phyloP scores from a whole-genome alignment of 83 land plant genomes.

The Isoetes engelmannii region DNA sequence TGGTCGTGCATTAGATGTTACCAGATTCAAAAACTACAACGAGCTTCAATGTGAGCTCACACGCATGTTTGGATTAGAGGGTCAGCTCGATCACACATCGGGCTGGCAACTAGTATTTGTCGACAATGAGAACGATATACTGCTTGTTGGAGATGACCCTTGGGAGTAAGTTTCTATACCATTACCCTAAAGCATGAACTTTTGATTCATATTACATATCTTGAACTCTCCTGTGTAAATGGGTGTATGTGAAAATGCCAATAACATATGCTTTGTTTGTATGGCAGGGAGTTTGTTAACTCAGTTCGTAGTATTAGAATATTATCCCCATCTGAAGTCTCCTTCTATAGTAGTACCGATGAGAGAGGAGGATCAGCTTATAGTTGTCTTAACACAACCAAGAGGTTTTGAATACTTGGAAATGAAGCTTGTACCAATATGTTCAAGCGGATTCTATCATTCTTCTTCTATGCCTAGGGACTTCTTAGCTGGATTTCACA shows the following conservation, averaged over 20 bases:
- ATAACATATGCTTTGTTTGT: neutral
- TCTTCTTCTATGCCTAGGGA: no score
- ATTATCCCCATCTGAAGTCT: neutral
- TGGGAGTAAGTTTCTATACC: constrained; percentile 27
- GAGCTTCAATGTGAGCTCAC: neutral
- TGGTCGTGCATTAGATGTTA: neutral
- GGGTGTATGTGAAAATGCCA: neutral
- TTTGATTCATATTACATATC: neutral
- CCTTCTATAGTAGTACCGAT: neutral
- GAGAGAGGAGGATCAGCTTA: neutral
- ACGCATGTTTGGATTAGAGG: neutral
- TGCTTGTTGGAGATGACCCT: constrained; percentile 97
- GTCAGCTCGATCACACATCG: neutral
- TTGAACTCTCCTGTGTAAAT: neutral
- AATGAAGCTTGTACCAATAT: no score
- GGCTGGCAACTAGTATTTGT: constrained; percentile 39
- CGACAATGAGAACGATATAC: constrained; percentile 89
- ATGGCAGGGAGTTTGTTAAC: neutral
- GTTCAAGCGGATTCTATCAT: no score
- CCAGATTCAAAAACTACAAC: neutral
- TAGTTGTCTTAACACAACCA: neutral
- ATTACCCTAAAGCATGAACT: neutral
- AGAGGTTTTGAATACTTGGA: no score
- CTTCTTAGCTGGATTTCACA: no score
- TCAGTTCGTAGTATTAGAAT: neutral